A percentile compares a stretch with the other conserved stretches of the same genome.
Conservation (phyloP, 1,139 yeast genomes). For the Zygosaccharomyces sapae region DNA sequence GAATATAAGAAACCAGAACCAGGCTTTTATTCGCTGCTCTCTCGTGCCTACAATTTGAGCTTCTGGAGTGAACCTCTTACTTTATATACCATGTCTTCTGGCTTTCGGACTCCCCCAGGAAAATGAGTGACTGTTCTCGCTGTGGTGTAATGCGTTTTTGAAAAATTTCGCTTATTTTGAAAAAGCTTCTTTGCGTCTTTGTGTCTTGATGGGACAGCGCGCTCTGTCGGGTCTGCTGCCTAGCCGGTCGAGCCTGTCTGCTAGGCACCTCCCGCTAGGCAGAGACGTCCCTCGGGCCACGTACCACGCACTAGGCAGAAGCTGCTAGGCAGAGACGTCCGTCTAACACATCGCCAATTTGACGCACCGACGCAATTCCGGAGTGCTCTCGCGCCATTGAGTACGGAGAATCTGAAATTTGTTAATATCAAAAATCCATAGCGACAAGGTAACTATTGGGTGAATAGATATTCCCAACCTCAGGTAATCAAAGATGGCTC, state of each 20-base stretch:
- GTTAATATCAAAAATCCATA: slow-evolving; percentile 3
- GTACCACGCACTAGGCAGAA: background rate
- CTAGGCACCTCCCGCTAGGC: background rate
- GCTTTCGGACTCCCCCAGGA: too few relatives aligned
- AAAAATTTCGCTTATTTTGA: background rate
- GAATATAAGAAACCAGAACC: too few relatives aligned
- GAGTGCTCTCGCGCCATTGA: slow-evolving; percentile 3
- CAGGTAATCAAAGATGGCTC: slow-evolving; percentile 44
- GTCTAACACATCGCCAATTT: background rate
- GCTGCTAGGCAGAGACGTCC: slow-evolving; percentile 1
- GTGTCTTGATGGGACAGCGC: too few relatives aligned
- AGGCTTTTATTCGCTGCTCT: too few relatives aligned
- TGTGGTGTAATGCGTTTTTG: background rate
- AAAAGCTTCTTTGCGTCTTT: background rate
- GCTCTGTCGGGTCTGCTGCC: background rate
- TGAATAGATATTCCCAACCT: background rate
- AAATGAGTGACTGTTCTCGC: background rate
- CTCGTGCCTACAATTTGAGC: too few relatives aligned
- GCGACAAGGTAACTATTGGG: slow-evolving; percentile 1
- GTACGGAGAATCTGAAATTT: slow-evolving; percentile 7
- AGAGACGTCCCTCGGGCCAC: too few relatives aligned
- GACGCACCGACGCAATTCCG: slow-evolving; percentile 2
- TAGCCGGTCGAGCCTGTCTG: too few relatives aligned
- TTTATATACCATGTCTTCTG: too few relatives aligned
- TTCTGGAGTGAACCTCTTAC: too few relatives aligned